phyloP scores from a whole-genome alignment of 73 alveolate species.

The Tetrahymena malaccensis region DNA sequence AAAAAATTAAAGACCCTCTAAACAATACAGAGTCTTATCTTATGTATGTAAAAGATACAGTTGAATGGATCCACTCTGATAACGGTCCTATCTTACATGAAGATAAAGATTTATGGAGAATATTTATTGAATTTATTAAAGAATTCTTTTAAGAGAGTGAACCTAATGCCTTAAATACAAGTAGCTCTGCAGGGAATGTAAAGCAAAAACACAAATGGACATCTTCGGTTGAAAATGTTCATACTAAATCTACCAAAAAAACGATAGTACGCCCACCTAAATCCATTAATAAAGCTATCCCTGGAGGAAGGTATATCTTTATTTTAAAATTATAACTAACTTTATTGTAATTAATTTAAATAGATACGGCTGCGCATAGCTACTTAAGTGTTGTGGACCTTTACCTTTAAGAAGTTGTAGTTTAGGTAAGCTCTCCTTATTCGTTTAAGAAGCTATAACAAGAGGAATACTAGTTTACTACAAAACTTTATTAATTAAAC shows the following conservation, averaged over 20 bases:
- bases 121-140: slow-evolving; percentile 12
- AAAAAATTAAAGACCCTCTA: neutral
- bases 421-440: slow-evolving; percentile 4
- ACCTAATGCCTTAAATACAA: neutral
- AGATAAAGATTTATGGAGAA: slow-evolving; percentile 24
- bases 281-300: slow-evolving; percentile 38
- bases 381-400: slow-evolving; percentile 43
- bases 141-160: neutral
- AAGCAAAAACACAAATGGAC: slow-evolving; percentile 18
- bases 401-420: slow-evolving; percentile 24
- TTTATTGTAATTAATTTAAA: neutral
- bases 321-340: neutral
- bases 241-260: slow-evolving; percentile 1
- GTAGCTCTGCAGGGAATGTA: neutral
- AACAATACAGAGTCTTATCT: slow-evolving; percentile 15
- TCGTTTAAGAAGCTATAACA: slow-evolving; percentile 37
- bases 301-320: slow-evolving; percentile 19
- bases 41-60: slow-evolving; percentile 6
- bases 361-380: slow-evolving; percentile 32
- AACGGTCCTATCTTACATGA: slow-evolving; percentile 2
- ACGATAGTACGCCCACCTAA: slow-evolving; percentile 24
- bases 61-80: neutral
- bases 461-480: slow-evolving; percentile 26
- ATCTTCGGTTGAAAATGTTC: neutral
- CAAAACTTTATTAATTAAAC: slow-evolving; percentile 33